Evolutionary conservation across 2,329 filamentous ascomycete genomes (phyloP).

Genomic region (Penicillium sp.): DNA sequence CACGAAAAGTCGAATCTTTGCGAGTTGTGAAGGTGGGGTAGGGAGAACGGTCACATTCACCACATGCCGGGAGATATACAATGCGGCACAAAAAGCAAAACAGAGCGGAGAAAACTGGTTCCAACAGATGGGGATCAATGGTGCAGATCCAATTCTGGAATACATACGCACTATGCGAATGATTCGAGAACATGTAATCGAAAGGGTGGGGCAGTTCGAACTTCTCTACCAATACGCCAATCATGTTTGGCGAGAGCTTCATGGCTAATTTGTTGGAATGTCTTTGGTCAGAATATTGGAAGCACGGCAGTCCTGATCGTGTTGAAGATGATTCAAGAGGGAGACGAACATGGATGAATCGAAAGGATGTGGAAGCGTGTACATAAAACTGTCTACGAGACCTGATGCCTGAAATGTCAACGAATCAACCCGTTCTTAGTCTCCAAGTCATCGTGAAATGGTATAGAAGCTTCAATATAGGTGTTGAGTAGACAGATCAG

Average conservation of each 20-base stretch:
- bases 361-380: too few species aligned
- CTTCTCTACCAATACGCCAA: not conserved
- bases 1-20: not conserved
- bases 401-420: too few species aligned
- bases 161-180: not conserved
- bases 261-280: too few species aligned
- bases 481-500: too few species aligned
- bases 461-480: too few species aligned
- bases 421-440: too few species aligned
- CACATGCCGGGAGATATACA: not conserved
- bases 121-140: not conserved
- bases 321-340: too few species aligned
- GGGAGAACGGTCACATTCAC: not conserved
- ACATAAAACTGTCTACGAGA: too few species aligned
- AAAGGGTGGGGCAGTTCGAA: not conserved
- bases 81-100: not conserved
- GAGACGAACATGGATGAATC: too few species aligned
- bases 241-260: slow-evolving; percentile 8
- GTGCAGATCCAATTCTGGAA: not conserved
- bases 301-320: too few species aligned
- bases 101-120: not conserved
- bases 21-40: not conserved
- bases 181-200: not conserved
- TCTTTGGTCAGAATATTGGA: too few species aligned
- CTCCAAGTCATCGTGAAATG: too few species aligned